Conservation (phyloP, 1,284 basidiomycete genomes). For the Mycena citricolor region DNA sequence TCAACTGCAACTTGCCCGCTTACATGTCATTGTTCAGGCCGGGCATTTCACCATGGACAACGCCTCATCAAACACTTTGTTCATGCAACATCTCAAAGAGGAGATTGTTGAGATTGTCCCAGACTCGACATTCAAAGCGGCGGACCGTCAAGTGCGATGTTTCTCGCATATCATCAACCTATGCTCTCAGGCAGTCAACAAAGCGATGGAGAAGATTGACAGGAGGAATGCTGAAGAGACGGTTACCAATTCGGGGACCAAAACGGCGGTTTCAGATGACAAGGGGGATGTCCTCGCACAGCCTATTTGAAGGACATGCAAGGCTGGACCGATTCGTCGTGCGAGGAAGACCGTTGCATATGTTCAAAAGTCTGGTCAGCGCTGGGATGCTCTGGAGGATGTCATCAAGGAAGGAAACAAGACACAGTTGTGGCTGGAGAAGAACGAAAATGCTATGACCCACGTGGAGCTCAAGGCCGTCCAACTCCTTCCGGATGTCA, state of each 20-base stretch:
- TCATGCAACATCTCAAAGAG: conserved; percentile 12
- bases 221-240: too few relatives aligned
- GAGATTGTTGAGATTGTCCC: conserved; percentile 1
- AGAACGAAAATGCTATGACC: too few relatives aligned
- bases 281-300: too few relatives aligned
- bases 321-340: conserved; percentile 7
- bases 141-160: conserved; percentile 5
- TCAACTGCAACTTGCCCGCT: background rate
- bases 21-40: conserved; percentile 11
- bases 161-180: conserved; percentile 11
- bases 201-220: conserved; percentile 12
- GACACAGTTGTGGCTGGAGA: conserved; percentile 3
- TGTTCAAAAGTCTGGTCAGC: conserved; percentile 17
- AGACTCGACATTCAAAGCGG: conserved; percentile 4
- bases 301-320: too few relatives aligned
- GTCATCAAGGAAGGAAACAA: conserved; percentile 19
- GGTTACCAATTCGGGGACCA: too few relatives aligned
- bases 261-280: too few relatives aligned
- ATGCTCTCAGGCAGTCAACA: conserved; percentile 7
- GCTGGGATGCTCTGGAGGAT: conserved; percentile 12
- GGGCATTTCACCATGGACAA: conserved; percentile 26
- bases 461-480: conserved; percentile 2
- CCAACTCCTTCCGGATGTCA: conserved; percentile 18
- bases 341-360: conserved; percentile 10
- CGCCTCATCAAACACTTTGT: conserved; percentile 22